Conservation (phyloP, 805 yeast species). For the Tanozyma kutaoensis region DNA sequence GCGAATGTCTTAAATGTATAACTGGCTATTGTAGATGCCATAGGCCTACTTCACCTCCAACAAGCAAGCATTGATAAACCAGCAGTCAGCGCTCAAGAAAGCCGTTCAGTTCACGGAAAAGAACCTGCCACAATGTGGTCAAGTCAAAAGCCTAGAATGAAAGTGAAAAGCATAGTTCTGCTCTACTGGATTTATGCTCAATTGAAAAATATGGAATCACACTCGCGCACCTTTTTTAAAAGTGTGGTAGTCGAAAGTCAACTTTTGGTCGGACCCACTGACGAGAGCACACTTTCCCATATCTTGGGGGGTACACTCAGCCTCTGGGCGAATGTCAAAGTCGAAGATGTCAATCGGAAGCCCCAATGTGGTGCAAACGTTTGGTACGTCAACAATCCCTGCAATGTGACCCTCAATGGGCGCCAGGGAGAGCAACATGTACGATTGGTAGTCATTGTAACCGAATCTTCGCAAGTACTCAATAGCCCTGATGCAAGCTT, state of each 20-base stretch:
- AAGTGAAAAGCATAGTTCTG: too few relatives aligned
- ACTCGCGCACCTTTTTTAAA: too few relatives aligned
- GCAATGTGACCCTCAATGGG: conserved; percentile 42
- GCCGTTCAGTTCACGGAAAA: too few relatives aligned
- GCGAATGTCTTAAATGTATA: too few relatives aligned
- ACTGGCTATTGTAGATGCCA: too few relatives aligned
- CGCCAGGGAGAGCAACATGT: conserved; percentile 29
- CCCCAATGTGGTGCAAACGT: conserved; percentile 38
- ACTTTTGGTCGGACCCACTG: conserved; percentile 4
- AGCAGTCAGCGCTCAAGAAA: too few relatives aligned
- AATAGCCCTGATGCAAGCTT: conserved; percentile 34
- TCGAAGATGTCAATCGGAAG: conserved; percentile 39
- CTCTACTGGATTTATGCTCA: too few relatives aligned
- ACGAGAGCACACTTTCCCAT: conserved; percentile 28
- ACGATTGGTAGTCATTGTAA: conserved; percentile 37
- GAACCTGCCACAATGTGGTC: too few relatives aligned
- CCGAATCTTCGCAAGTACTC: conserved; percentile 37
- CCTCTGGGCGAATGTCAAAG: conserved; percentile 31
- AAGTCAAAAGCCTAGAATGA: too few relatives aligned
- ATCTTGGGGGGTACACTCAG: conserved; percentile 11
- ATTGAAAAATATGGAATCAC: too few relatives aligned
- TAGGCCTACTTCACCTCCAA: too few relatives aligned
- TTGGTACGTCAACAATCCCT: conserved; percentile 39
- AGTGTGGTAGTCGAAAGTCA: conserved; percentile 6
- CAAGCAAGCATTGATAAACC: too few relatives aligned